Conservation (phyloP, 495 filamentous ascomycete genomes). For the Lophiotrema nucula region DNA sequence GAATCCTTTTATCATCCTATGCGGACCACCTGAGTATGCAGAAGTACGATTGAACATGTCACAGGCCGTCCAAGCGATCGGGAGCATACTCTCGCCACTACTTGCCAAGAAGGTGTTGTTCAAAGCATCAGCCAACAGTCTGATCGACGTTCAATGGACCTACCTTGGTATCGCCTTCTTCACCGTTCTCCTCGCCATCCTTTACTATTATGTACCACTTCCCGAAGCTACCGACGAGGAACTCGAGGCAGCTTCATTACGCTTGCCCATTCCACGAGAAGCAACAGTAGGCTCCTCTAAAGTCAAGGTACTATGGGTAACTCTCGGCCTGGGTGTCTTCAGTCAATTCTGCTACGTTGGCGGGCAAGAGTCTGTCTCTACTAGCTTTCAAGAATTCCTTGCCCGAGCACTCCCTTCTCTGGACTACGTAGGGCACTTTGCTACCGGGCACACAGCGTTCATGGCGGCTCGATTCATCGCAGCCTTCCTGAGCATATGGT, state of each 20-base stretch:
- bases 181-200: constrained; percentile 61
- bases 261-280: constrained; percentile 52
- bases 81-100: constrained; percentile 60
- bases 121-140: constrained; percentile 48
- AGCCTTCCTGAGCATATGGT: constrained; percentile 52
- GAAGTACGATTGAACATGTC: constrained; percentile 66
- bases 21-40: constrained; percentile 63
- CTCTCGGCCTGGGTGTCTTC: constrained; percentile 55
- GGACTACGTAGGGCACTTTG: constrained; percentile 45
- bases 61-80: constrained; percentile 67
- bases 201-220: constrained; percentile 63
- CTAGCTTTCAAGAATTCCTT: constrained; percentile 48
- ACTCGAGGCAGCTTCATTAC: constrained; percentile 55
- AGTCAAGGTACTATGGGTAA: constrained; percentile 56
- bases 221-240: constrained; percentile 68
- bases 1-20: constrained; percentile 68
- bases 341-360: constrained; percentile 67
- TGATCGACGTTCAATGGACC: constrained; percentile 70
- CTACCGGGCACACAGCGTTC: constrained; percentile 60
- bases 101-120: constrained; percentile 64
- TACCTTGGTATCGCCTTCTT: constrained; percentile 69
- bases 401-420: constrained; percentile 38
- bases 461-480: constrained; percentile 62
- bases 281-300: constrained; percentile 38
- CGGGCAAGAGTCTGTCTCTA: constrained; percentile 60